A percentile compares a stretch with the other conserved stretches of the same genome.
Evolutionary conservation across 148 eudicot genomes (phyloP).

Genomic region (Chenopodium suecicum): DNA sequence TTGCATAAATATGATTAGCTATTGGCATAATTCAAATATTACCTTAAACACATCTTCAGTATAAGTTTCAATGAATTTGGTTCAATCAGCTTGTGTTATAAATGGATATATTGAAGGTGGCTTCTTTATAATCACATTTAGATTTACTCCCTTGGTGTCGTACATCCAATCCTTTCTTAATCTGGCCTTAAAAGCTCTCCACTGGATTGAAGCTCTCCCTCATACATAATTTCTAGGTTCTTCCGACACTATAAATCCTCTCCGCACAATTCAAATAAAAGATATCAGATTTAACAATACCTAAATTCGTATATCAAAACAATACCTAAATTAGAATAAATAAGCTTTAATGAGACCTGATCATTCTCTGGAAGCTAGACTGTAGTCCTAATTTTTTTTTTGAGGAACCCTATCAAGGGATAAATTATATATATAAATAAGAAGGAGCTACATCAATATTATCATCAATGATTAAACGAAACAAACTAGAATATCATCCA

Average conservation of each 20-base stretch:
- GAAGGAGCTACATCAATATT: too few species aligned
- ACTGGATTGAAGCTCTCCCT: not conserved
- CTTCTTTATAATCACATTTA: not conserved
- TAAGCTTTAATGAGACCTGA: too few species aligned
- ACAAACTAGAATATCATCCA: too few species aligned
- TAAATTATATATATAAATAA: too few species aligned
- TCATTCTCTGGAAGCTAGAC: too few species aligned
- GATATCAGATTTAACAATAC: not conserved
- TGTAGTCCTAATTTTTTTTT: too few species aligned
- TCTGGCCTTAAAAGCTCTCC: conserved; percentile 11
- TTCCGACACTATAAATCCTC: not conserved
- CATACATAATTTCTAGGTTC: not conserved
- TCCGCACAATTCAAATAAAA: not conserved
- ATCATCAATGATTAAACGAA: too few species aligned
- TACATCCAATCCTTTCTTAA: not conserved
- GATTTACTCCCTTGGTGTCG: not conserved
- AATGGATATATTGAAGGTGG: not conserved
- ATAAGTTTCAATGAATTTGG: not conserved
- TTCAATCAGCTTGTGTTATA: not conserved
- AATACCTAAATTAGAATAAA: too few species aligned
- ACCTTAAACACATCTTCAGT: not conserved
- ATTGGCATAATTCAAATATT: not conserved
- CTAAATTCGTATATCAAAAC: too few species aligned
- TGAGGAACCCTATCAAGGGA: too few species aligned
- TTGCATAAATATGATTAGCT: too few species aligned